Base-by-base conservation (phyloP, 176 grass and related monocot species). In the Zoysia japonica region DNA sequence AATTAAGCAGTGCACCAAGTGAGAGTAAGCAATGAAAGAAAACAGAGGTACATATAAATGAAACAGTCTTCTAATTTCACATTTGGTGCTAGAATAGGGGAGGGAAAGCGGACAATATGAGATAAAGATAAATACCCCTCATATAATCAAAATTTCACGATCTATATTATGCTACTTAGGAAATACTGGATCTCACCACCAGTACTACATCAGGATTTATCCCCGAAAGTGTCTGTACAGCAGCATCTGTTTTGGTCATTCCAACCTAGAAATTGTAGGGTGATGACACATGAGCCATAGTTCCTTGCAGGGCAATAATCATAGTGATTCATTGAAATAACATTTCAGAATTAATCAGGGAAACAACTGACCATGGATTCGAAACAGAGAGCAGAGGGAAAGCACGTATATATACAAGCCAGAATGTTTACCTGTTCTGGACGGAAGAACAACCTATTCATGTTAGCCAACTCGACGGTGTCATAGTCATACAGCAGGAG, bases 211-310 rank as follows among this genome's bases (percentile, higher is more conserved):
- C 96, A 2, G 96, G 92, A 91, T 98, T 98, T 75, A 98, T 94
- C 82, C 86, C 96, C 41, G 86, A 89, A 85, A 98, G 92, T 11
- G 96, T 98, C 49, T 94, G 96, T 16, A 94, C 84, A 76, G 96
- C 92, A 10, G 96, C 96, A 91, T 98, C 96, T 75, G 92, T 98
- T 83, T 98, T 98, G 42, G 96, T 91, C 92, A 98, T 98, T 77
- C 96, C 96, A 74, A 95, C 92, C 96, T 98, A 83, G 63, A 14
- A 79, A 68, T 37, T 44, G 61, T 38, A 61, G 36, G 77, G 49
- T 67, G 14, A 70, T 39, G 28, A 15, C 45, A 83, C 53, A 73
- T 7, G 69, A 67, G 80, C 54, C 11, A 59, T 2, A 0, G 3
- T 66, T 44, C 50, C 42, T 70, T 83, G 55, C 36, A 66, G 55